Evolutionary conservation across 441 rosid species (phyloP).

Genomic region (Pelargonium fulgidum): DNA sequence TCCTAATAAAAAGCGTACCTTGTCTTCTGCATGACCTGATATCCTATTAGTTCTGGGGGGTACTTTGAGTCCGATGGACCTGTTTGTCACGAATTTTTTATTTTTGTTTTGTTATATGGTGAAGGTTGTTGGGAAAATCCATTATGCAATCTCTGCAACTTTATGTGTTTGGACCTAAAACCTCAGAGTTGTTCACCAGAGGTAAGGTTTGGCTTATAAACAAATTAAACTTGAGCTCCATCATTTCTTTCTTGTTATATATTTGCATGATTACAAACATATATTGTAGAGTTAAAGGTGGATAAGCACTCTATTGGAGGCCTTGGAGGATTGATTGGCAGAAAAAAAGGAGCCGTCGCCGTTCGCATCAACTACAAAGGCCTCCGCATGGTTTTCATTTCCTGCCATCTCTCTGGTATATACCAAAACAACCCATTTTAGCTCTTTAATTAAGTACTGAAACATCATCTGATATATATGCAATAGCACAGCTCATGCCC

Average conservation of each 20-base stretch:
- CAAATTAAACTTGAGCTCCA: too few relatives aligned
- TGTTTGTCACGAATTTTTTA: too few relatives aligned
- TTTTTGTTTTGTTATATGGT: too few relatives aligned
- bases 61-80: too few relatives aligned
- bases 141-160: slow-evolving; percentile 63
- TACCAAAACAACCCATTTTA: too few relatives aligned
- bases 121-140: slow-evolving; percentile 37
- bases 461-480: too few relatives aligned
- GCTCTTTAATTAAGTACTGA: too few relatives aligned
- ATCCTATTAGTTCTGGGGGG: too few relatives aligned
- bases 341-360: slow-evolving; percentile 77
- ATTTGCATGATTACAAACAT: too few relatives aligned
- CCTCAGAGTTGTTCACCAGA: slow-evolving; percentile 34
- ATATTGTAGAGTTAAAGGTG: slow-evolving; percentile 40
- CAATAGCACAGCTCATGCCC: slow-evolving; percentile 46
- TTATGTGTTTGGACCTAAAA: slow-evolving; percentile 48
- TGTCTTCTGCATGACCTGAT: too few relatives aligned
- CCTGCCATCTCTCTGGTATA: slow-evolving; percentile 48
- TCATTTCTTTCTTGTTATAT: too few relatives aligned
- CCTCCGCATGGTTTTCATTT: slow-evolving; percentile 48
- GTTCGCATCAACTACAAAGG: slow-evolving; percentile 49
- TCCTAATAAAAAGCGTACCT: too few relatives aligned
- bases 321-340: slow-evolving; percentile 52
- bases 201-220: slow-evolving; percentile 24
- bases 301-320: slow-evolving; percentile 57